These are phyloP conservation scores for Globisporangium megalacanthum DNA, from an alignment of 352 stramenopile genomes.

Conservation along the genomic window DNA sequence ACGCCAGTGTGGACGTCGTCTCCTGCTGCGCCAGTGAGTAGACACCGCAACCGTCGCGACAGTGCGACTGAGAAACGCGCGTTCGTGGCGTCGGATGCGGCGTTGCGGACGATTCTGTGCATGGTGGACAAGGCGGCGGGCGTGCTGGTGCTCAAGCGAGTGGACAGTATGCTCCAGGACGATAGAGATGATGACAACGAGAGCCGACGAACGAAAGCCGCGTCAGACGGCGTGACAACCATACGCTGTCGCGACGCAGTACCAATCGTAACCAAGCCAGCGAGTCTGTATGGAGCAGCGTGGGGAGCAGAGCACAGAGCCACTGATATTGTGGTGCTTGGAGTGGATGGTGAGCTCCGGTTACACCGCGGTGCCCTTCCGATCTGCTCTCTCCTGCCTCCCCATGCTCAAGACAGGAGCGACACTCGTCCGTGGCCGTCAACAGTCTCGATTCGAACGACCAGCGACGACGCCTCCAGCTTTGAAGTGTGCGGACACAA, in stretches of 20 bases:
- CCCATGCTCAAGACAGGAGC: conserved; percentile 2
- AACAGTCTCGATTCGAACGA: conserved; percentile 22
- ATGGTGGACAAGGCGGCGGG: conserved; percentile 34
- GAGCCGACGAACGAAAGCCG: neutral
- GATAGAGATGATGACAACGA: neutral
- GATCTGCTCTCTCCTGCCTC: conserved; percentile 29
- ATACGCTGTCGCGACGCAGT: conserved; percentile 40
- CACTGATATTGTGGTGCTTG: conserved; percentile 42
- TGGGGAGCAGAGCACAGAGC: neutral
- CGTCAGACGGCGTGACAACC: conserved; percentile 2
- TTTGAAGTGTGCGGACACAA: conserved; percentile 27
- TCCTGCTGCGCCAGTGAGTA: conserved; percentile 6
- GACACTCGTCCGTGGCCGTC: conserved; percentile 7
- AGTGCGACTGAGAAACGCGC: conserved; percentile 11
- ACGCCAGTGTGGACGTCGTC: conserved; percentile 24
- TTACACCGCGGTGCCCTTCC: conserved; percentile 26
- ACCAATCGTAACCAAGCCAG: conserved; percentile 17
- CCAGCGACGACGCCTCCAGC: conserved; percentile 11
- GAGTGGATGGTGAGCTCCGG: conserved; percentile 21
- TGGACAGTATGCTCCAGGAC: conserved; percentile 3
- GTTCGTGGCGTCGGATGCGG: conserved; percentile 32
- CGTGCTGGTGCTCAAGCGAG: conserved; percentile 28
- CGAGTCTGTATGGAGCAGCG: neutral
- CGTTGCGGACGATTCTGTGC: conserved; percentile 26
- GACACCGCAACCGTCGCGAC: neutral